A percentile compares a stretch with the other conserved stretches of the same genome.
Evolutionary conservation across 78 protist species (phyloP).

Genomic region (Dictyostelium citrinum): DNA sequence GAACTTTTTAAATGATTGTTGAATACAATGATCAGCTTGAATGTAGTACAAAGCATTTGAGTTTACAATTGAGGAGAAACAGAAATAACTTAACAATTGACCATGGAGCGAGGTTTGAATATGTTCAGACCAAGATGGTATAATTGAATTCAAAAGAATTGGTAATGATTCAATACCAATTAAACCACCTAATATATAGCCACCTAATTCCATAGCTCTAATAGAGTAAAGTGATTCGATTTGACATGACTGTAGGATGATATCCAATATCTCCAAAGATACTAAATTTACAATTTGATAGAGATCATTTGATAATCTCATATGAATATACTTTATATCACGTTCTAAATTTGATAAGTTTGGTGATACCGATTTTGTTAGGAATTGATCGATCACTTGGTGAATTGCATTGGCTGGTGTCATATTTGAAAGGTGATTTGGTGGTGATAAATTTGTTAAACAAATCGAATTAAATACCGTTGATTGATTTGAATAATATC

Average conservation of each 20-base stretch:
- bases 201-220: constrained; percentile 50
- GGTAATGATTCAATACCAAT: constrained; percentile 59
- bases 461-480: not conserved
- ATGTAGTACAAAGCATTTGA: constrained; percentile 33
- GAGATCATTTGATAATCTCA: not conserved
- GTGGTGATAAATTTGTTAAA: constrained; percentile 1
- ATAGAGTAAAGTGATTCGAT: not conserved
- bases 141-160: constrained; percentile 50
- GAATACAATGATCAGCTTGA: constrained; percentile 8
- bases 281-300: not conserved
- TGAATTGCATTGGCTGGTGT: not conserved
- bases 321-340: not conserved
- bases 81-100: constrained; percentile 25
- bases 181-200: constrained; percentile 33
- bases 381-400: not conserved
- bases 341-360: not conserved
- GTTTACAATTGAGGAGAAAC: not conserved
- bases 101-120: constrained; percentile 3
- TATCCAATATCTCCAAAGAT: not conserved
- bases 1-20: constrained; percentile 6
- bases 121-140: constrained; percentile 38
- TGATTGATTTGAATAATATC: constrained; percentile 7
- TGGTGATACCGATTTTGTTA: not conserved
- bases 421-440: not conserved
- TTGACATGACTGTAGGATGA: not conserved